Conservation (phyloP, 169 alveolate species). For the Miamiensis avidus region DNA sequence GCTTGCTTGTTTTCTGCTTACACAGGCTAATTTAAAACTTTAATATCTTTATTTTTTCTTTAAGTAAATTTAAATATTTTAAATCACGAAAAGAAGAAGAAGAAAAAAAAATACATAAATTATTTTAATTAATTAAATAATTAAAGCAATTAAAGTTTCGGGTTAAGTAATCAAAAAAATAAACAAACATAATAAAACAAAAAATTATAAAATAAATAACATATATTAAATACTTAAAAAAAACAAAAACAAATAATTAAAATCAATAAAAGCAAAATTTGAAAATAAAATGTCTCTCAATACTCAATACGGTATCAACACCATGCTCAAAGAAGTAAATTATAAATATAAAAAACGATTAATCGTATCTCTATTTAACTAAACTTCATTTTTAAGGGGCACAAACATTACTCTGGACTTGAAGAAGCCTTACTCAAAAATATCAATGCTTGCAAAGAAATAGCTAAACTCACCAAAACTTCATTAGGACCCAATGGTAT, state of each 20-base stretch:
- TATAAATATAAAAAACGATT: not conserved
- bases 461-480: constrained; percentile 93
- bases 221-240: not conserved
- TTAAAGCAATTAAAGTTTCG: not conserved
- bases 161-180: not conserved
- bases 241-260: constrained; percentile 15
- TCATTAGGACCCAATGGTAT: constrained; percentile 96
- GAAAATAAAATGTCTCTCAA: constrained; percentile 1
- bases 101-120: not conserved
- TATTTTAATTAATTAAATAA: not conserved
- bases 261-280: constrained; percentile 2
- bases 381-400: constrained; percentile 3
- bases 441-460: constrained; percentile 94
- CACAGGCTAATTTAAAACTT: no score
- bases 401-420: constrained; percentile 85
- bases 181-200: constrained; percentile 6
- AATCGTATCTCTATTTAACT: not conserved
- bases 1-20: no score
- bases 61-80: no score
- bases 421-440: constrained; percentile 94
- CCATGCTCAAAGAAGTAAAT: constrained; percentile 24
- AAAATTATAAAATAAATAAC: not conserved
- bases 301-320: constrained; percentile 21
- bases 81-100: no score
- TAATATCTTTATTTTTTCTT: no score